Conservation (phyloP, 768 basidiomycete species). For the Hericium erinaceus region DNA sequence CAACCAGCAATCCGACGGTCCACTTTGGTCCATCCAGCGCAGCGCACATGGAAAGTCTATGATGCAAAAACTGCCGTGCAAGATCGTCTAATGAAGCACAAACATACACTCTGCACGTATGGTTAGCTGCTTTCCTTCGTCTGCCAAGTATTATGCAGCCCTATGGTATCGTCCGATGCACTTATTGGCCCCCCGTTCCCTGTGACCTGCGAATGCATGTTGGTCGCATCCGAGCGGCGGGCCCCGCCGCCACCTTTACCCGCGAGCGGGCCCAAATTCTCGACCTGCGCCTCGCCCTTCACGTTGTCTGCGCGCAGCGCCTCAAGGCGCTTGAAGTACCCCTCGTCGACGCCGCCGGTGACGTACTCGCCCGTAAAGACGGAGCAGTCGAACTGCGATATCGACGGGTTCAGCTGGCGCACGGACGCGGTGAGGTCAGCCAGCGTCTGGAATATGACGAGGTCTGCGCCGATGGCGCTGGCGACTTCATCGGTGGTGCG, state of each 20-base stretch:
- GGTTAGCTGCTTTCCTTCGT: conserved; percentile 13
- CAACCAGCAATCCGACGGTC: neutral
- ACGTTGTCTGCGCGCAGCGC: conserved; percentile 73
- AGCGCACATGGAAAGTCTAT: neutral
- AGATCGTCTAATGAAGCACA: neutral
- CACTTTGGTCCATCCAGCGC: neutral
- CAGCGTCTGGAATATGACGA: conserved; percentile 92
- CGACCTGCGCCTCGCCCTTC: conserved; percentile 40
- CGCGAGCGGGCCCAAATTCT: conserved; percentile 25
- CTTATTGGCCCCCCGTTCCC: conserved; percentile 38
- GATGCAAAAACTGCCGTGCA: neutral
- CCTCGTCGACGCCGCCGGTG: conserved; percentile 84
- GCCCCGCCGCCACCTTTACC: conserved; percentile 26
- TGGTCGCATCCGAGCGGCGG: conserved; percentile 13
- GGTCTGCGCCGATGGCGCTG: conserved; percentile 90
- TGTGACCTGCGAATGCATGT: conserved; percentile 15
- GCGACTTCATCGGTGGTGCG: conserved; percentile 93
- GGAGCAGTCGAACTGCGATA: conserved; percentile 86
- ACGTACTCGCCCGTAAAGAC: conserved; percentile 97
- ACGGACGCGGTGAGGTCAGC: conserved; percentile 82
- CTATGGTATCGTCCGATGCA: conserved; percentile 68
- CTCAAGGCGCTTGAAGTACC: conserved; percentile 71
- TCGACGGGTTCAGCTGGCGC: conserved; percentile 68
- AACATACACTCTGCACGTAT: neutral
- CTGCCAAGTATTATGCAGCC: conserved; percentile 68